A percentile compares a stretch with the other conserved stretches of the same genome.
These are phyloP conservation scores for Exserohilum rostratum DNA, from an alignment of 2,329 filamentous ascomycete genomes.

Conservation along the genomic window DNA sequence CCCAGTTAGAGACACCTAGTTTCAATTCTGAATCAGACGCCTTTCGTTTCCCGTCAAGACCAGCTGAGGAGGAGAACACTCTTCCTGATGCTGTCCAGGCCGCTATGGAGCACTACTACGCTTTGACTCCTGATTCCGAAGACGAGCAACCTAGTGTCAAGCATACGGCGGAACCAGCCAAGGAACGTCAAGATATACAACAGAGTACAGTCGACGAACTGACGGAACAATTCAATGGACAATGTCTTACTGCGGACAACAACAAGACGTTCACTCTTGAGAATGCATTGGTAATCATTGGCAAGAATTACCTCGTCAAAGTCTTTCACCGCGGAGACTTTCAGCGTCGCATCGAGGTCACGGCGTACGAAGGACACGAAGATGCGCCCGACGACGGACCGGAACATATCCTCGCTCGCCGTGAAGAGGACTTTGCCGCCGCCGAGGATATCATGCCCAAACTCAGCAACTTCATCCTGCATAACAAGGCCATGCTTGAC, in stretches of 20 bases:
- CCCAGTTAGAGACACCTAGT: background rate
- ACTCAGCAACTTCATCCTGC: background rate
- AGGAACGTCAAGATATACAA: background rate
- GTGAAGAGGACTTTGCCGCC: slow-evolving; percentile 4
- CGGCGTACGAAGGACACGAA: background rate
- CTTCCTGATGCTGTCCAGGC: slow-evolving; percentile 18
- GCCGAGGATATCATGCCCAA: background rate
- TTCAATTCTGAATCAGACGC: background rate
- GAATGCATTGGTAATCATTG: background rate
- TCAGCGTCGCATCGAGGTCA: slow-evolving; percentile 2
- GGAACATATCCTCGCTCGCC: background rate
- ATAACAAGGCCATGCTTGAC: background rate
- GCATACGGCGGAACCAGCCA: background rate
- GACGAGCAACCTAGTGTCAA: background rate
- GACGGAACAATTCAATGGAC: background rate
- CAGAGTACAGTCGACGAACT: background rate
- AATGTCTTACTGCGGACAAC: background rate
- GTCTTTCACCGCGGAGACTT: slow-evolving; percentile 4
- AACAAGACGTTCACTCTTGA: background rate
- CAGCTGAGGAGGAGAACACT: slow-evolving; percentile 34
- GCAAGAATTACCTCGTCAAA: background rate
- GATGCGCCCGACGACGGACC: background rate
- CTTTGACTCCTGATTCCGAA: background rate
- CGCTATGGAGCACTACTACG: background rate
- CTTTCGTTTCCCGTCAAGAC: slow-evolving; percentile 22